These are phyloP conservation scores for Paracoccidioides lutzii DNA, from an alignment of 2,329 filamentous ascomycete species.

Conservation along the genomic window DNA sequence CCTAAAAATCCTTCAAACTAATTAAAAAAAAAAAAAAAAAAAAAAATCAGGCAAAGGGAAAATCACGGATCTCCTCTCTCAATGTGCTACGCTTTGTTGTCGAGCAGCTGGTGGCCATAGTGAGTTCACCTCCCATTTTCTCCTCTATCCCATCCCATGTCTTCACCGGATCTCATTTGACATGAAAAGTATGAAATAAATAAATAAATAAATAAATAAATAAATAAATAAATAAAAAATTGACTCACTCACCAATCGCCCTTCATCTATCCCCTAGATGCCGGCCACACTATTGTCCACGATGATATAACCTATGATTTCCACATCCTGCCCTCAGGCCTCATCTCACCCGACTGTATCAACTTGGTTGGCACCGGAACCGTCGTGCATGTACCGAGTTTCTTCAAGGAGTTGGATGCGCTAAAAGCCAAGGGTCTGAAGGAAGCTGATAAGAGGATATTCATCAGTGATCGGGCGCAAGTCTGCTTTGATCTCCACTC, in stretches of 20 bases:
- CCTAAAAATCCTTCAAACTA: background rate
- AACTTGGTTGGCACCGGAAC: constrained; percentile 37
- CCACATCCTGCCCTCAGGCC: constrained; percentile 32
- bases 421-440: constrained; percentile 33
- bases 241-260: background rate
- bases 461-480: constrained; percentile 30
- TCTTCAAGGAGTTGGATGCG: constrained; percentile 35
- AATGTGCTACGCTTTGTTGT: constrained; percentile 32
- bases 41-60: constrained; percentile 32
- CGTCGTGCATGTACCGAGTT: constrained; percentile 36
- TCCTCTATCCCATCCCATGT: background rate
- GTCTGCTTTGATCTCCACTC: constrained; percentile 14
- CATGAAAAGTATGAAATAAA: background rate
- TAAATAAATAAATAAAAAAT: background rate
- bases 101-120: constrained; percentile 36
- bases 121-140: constrained; percentile 17
- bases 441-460: constrained; percentile 29
- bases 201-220: background rate
- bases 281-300: constrained; percentile 37
- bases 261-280: constrained; percentile 20
- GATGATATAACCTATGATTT: constrained; percentile 36
- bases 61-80: constrained; percentile 36
- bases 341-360: constrained; percentile 32
- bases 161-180: too few relatives aligned
- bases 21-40: constrained; percentile 3